Conservation (phyloP, 2,329 filamentous ascomycete genomes). For the Acephala macrosclerotiorum region DNA sequence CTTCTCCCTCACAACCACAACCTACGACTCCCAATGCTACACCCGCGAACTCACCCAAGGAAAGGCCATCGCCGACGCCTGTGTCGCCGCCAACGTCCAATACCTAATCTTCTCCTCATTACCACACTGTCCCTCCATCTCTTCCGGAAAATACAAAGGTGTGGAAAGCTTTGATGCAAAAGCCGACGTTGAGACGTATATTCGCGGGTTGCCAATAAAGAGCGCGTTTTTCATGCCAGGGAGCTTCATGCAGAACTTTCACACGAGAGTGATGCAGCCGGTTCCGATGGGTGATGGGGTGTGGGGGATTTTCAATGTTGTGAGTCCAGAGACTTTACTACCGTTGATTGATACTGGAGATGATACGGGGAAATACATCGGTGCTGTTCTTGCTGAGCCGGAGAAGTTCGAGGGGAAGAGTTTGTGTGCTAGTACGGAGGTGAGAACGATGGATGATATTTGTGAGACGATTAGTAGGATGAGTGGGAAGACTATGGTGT, state of each 20-base stretch:
- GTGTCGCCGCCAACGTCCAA: slow-evolving; percentile 42
- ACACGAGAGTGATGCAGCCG: slow-evolving; percentile 39
- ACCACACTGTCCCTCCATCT: slow-evolving; percentile 45
- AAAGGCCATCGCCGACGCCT: not conserved
- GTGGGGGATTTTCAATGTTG: slow-evolving; percentile 25
- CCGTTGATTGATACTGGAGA: slow-evolving; percentile 39
- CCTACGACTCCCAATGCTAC: not conserved
- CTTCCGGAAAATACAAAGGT: slow-evolving; percentile 46
- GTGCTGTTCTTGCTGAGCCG: slow-evolving; percentile 51
- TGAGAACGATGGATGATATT: slow-evolving; percentile 33
- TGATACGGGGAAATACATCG: slow-evolving; percentile 44
- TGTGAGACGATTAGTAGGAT: slow-evolving; percentile 15
- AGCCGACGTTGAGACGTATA: slow-evolving; percentile 44
- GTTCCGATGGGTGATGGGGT: slow-evolving; percentile 31
- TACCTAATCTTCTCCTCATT: slow-evolving; percentile 54
- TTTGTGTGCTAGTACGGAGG: slow-evolving; percentile 52
- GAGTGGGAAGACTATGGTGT: slow-evolving; percentile 28
- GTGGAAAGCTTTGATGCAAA: slow-evolving; percentile 47
- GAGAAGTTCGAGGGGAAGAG: slow-evolving; percentile 52
- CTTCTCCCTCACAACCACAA: slow-evolving; percentile 54
- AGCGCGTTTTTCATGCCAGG: slow-evolving; percentile 54
- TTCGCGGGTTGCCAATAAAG: slow-evolving; percentile 49
- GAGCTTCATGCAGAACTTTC: slow-evolving; percentile 57
- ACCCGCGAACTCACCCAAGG: not conserved
- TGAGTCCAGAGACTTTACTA: slow-evolving; percentile 36